Conservation (phyloP, 495 filamentous ascomycete genomes). For the Aspergillus affinis region DNA sequence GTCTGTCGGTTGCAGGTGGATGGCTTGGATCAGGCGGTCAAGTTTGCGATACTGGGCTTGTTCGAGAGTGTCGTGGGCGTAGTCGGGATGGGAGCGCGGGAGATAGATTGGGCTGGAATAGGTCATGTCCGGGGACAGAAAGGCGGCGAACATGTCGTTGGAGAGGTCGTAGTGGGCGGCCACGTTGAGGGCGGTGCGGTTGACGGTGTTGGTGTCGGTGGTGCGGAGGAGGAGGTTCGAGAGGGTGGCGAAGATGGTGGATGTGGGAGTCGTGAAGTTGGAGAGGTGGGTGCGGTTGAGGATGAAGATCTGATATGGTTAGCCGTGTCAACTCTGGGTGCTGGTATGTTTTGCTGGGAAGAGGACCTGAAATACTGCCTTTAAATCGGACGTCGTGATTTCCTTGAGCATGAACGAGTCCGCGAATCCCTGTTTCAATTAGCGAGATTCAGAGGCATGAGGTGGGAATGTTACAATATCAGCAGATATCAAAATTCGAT, state of each 20-base stretch:
- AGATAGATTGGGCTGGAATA: not conserved
- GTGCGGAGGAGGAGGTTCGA: not conserved
- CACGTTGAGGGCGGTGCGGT: not conserved
- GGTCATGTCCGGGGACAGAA: not conserved
- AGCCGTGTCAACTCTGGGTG: no score
- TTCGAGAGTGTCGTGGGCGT: not conserved
- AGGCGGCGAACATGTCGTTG: constrained; percentile 4
- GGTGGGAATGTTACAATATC: not conserved
- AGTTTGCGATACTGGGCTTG: not conserved
- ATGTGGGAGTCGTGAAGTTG: not conserved
- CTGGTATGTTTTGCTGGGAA: no score
- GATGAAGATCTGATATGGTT: not conserved
- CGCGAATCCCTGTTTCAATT: not conserved
- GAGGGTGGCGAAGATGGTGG: not conserved
- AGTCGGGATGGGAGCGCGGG: not conserved
- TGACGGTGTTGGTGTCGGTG: not conserved
- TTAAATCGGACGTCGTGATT: not conserved
- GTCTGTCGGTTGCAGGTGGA: not conserved
- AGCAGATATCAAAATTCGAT: not conserved
- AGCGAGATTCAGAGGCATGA: not conserved
- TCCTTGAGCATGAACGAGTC: not conserved
- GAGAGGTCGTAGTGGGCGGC: constrained; percentile 2
- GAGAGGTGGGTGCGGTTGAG: not conserved
- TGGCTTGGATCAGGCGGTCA: not conserved
- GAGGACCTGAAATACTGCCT: not conserved